Percentiles rank a stretch among this genome's conserved stretches.
These are phyloP conservation scores for Alternaria solani DNA, from an alignment of 2,329 filamentous ascomycete genomes.

Conservation along the genomic window DNA sequence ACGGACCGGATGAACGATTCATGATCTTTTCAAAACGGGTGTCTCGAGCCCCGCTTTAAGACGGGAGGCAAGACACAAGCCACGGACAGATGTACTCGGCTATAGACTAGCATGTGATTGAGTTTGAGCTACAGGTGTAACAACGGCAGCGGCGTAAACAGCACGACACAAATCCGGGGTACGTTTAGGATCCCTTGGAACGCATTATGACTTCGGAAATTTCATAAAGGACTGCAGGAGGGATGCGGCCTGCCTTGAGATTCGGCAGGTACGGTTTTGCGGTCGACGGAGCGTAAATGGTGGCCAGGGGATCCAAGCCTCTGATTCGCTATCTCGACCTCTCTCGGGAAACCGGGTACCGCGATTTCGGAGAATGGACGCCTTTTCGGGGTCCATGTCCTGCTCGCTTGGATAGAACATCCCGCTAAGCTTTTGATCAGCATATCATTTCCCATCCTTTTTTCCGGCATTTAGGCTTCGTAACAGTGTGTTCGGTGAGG, in stretches of 20 bases:
- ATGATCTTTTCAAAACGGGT: neutral
- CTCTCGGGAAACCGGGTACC: constrained; percentile 4
- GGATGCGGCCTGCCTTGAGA: neutral
- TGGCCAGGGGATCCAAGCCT: neutral
- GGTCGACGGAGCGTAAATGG: neutral
- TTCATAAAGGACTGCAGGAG: neutral
- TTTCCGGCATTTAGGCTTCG: neutral
- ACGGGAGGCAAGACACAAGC: constrained; percentile 4
- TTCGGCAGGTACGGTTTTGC: neutral
- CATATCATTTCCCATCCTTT: neutral
- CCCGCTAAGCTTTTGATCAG: neutral
- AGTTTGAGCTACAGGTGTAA: constrained; percentile 8
- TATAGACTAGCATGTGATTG: neutral
- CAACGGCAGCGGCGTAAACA: constrained; percentile 9
- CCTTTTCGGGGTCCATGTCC: constrained; percentile 3
- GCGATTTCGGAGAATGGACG: constrained; percentile 2
- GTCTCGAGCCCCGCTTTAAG: constrained; percentile 1
- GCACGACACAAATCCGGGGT: neutral
- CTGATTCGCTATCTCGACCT: neutral
- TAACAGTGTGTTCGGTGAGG: neutral
- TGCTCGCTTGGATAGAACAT: neutral
- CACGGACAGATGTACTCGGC: neutral
- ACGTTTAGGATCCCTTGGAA: neutral
- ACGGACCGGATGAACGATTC: neutral
- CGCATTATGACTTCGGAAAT: constrained; percentile 1